Evolutionary conservation across 2,329 filamentous ascomycete species (phyloP).

Genomic region (Penicillium sp.): DNA sequence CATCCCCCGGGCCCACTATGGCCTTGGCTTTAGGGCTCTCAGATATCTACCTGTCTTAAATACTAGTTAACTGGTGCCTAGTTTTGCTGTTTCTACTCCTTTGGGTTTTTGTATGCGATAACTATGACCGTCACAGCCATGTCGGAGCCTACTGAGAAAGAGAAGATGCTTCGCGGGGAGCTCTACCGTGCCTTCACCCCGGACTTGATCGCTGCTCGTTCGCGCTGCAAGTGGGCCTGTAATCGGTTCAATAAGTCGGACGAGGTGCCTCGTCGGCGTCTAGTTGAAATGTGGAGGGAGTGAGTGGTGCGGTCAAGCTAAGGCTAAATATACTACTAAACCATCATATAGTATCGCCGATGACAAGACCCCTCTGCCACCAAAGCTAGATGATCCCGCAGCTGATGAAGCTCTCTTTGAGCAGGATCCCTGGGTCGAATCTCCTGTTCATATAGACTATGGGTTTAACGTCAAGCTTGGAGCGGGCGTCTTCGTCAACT

Average conservation of each 20-base stretch:
- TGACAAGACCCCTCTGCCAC: slow-evolving; percentile 63
- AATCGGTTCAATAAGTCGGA: slow-evolving; percentile 63
- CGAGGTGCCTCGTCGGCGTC: slow-evolving; percentile 58
- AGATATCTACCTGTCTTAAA: neutral
- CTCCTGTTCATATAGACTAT: slow-evolving; percentile 71
- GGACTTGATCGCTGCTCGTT: slow-evolving; percentile 61
- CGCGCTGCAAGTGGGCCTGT: slow-evolving; percentile 62
- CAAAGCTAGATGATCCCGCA: slow-evolving; percentile 53
- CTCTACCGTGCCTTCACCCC: slow-evolving; percentile 73
- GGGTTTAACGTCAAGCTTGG: slow-evolving; percentile 72
- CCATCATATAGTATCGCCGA: slow-evolving; percentile 54
- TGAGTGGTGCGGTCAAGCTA: slow-evolving; percentile 44
- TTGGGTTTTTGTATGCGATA: neutral
- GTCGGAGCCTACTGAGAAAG: slow-evolving; percentile 27
- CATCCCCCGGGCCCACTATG: neutral
- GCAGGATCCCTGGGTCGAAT: slow-evolving; percentile 66
- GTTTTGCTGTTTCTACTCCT: neutral
- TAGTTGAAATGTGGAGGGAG: slow-evolving; percentile 70
- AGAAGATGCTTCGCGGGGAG: slow-evolving; percentile 63
- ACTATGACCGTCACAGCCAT: slow-evolving; percentile 4
- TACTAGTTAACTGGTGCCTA: neutral
- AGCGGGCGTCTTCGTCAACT: slow-evolving; percentile 71
- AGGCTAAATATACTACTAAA: slow-evolving; percentile 1
- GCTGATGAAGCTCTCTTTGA: slow-evolving; percentile 65
- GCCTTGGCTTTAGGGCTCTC: neutral